phyloP scores from a whole-genome alignment of 306 rosid species.

The Alnus rubra region DNA sequence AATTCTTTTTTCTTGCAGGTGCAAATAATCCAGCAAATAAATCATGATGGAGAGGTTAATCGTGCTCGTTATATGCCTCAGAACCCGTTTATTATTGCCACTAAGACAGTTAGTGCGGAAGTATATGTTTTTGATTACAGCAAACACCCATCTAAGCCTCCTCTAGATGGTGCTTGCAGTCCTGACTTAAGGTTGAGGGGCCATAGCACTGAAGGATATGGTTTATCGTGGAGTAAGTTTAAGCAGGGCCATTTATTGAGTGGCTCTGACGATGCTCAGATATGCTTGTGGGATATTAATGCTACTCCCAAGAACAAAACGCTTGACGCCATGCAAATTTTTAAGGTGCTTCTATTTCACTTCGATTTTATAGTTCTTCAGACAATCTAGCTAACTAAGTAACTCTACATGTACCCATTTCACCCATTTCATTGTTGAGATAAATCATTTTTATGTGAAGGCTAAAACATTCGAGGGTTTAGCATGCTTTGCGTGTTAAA shows the following conservation, averaged over 20 bases:
- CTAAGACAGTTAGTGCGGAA: constrained; percentile 91
- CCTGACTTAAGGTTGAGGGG: constrained; percentile 92
- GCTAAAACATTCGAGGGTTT: not conserved
- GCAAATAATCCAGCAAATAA: constrained; percentile 95
- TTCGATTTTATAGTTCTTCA: not conserved
- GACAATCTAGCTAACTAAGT: not conserved
- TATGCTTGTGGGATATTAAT: constrained; percentile 96
- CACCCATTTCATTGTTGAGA: not conserved
- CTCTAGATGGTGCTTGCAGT: constrained; percentile 90
- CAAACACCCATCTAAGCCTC: constrained; percentile 96
- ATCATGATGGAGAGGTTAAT: constrained; percentile 97
- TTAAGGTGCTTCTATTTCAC: constrained; percentile 53
- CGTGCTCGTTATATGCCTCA: constrained; percentile 98
- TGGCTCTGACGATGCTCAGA: constrained; percentile 99
- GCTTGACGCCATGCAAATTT: constrained; percentile 81
- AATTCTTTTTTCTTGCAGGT: constrained; percentile 42
- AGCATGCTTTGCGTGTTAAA: not conserved
- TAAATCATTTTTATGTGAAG: not conserved
- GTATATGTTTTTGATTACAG: constrained; percentile 94
- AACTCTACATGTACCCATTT: not conserved
- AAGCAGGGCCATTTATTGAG: constrained; percentile 91
- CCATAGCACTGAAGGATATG: constrained; percentile 95
- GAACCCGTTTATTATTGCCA: constrained; percentile 80
- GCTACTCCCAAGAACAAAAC: constrained; percentile 70
- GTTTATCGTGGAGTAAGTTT: constrained; percentile 94